phyloP scores from a whole-genome alignment of 192 early-diverging fungal species.

The Rhizophagus sp. region DNA sequence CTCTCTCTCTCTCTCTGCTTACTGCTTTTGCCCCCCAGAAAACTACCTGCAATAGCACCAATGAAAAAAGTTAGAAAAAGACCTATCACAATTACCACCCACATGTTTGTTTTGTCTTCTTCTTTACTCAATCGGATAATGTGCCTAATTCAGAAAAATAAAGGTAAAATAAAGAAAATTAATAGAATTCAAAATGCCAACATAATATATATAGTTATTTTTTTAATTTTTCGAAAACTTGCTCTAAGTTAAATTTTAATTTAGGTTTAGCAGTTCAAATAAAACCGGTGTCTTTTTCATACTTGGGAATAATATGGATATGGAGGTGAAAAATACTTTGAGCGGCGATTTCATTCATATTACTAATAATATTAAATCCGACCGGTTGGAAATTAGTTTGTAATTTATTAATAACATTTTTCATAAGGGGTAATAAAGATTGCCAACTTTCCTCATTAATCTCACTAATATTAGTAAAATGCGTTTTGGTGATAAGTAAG shows the following conservation, averaged over 20 bases:
- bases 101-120: too few species aligned
- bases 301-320: constrained; percentile 19
- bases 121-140: too few species aligned
- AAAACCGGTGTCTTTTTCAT: not conserved
- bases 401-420: constrained; percentile 10
- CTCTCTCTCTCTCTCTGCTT: too few species aligned
- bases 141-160: too few species aligned
- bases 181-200: too few species aligned
- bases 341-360: not conserved
- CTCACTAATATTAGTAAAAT: constrained; percentile 1
- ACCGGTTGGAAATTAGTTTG: not conserved
- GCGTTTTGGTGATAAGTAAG: not conserved
- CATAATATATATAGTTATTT: too few species aligned
- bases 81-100: too few species aligned
- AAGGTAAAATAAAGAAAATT: too few species aligned
- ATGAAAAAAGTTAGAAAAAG: too few species aligned
- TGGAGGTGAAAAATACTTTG: constrained; percentile 16
- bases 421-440: not conserved
- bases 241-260: constrained; percentile 3
- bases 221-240: not conserved
- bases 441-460: constrained; percentile 1
- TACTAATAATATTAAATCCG: constrained; percentile 21
- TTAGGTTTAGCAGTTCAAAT: constrained; percentile 5
- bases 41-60: too few species aligned
- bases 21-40: too few species aligned